Evolutionary conservation across 2,329 filamentous ascomycete species (phyloP).

Genomic region (Allantophomopsis lycopodina): DNA sequence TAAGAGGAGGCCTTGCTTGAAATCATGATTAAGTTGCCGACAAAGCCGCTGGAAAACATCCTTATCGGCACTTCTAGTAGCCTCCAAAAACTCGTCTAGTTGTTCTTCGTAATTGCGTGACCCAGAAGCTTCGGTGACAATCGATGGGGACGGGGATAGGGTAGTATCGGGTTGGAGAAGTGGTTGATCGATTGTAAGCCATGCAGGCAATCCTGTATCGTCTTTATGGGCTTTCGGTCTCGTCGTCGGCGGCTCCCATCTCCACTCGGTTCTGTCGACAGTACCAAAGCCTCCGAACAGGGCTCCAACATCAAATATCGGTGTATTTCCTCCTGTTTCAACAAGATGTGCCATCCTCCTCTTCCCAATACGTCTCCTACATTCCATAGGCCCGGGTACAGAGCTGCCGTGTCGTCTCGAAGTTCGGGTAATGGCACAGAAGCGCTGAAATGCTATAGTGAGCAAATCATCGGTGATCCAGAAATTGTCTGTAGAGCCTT

Average conservation of each 20-base stretch:
- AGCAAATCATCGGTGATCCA: constrained; percentile 49
- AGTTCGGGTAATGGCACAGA: constrained; percentile 19
- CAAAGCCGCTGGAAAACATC: neutral
- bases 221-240: constrained; percentile 2
- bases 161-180: neutral
- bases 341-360: constrained; percentile 16
- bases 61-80: constrained; percentile 5
- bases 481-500: constrained; percentile 26
- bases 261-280: constrained; percentile 13
- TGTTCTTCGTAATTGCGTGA: neutral
- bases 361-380: constrained; percentile 17
- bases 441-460: constrained; percentile 32
- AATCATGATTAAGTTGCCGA: constrained; percentile 6
- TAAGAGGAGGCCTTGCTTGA: constrained; percentile 10
- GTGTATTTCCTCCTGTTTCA: constrained; percentile 7
- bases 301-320: constrained; percentile 4
- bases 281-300: constrained; percentile 11
- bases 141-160: neutral
- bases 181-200: constrained; percentile 8
- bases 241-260: constrained; percentile 16
- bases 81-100: neutral
- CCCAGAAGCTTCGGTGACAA: constrained; percentile 3
- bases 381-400: constrained; percentile 19
- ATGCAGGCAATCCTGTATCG: constrained; percentile 6
- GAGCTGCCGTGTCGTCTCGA: constrained; percentile 18